phyloP scores from a whole-genome alignment of 257 asterid species.

The Przewalskia tangutica region DNA sequence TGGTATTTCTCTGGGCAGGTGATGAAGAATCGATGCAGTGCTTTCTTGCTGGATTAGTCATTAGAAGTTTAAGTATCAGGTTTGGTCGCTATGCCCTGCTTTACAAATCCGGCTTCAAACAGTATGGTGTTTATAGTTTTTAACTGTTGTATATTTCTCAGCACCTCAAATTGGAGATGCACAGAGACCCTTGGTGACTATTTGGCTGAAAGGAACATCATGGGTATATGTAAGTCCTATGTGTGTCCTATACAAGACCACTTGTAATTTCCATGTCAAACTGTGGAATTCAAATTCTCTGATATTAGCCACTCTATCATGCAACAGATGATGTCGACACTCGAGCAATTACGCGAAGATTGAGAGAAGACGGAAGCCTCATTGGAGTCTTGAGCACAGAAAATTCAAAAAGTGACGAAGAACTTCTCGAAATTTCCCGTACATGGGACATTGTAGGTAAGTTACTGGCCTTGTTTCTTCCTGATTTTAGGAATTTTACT shows the following conservation, averaged over 20 bases:
- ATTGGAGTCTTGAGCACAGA: slow-evolving; percentile 90
- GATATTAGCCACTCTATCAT: slow-evolving; percentile 12
- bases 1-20: slow-evolving; percentile 26
- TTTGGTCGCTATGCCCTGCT: slow-evolving; percentile 10
- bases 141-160: slow-evolving; percentile 18
- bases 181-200: slow-evolving; percentile 67
- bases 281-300: background rate
- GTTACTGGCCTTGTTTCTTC: background rate
- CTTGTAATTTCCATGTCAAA: background rate
- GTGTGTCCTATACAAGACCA: background rate
- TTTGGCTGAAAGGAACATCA: slow-evolving; percentile 77
- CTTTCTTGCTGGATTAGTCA: slow-evolving; percentile 79
- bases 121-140: background rate
- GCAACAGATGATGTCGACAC: slow-evolving; percentile 88
- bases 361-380: slow-evolving; percentile 90
- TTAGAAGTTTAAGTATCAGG: slow-evolving; percentile 91
- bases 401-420: slow-evolving; percentile 57
- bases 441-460: slow-evolving; percentile 84
- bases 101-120: background rate
- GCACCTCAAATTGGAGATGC: slow-evolving; percentile 92
- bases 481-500: background rate
- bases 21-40: slow-evolving; percentile 86
- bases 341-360: slow-evolving; percentile 86
- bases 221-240: slow-evolving; percentile 78
- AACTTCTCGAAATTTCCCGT: slow-evolving; percentile 67